Percentiles rank a stretch among this genome's conserved stretches.
Conservation (phyloP, 1,139 yeast genomes). For the Suhomyces guaymorum region DNA sequence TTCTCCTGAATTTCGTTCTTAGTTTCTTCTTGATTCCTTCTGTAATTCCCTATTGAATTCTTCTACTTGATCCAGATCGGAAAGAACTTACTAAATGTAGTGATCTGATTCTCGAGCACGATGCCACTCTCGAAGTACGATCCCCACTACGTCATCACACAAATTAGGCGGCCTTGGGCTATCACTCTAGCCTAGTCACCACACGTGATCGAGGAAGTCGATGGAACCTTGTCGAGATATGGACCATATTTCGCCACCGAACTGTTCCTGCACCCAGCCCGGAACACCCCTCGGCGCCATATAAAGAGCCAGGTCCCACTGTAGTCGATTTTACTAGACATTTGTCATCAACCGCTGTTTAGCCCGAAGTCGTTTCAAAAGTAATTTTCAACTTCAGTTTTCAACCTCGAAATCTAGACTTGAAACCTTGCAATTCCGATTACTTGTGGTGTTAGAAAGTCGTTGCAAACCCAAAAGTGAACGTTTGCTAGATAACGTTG, state of each 20-base stretch:
- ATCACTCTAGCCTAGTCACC: background rate
- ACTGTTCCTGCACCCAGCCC: slow-evolving; percentile 10
- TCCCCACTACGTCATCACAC: too few species aligned
- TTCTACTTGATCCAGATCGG: too few species aligned
- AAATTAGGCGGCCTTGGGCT: too few species aligned
- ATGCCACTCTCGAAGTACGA: too few species aligned
- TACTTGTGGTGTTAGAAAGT: slow-evolving; percentile 1
- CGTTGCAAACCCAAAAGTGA: slow-evolving; percentile 12
- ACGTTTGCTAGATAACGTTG: slow-evolving; percentile 12
- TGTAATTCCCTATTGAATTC: too few species aligned
- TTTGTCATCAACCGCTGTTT: background rate
- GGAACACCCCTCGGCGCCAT: background rate
- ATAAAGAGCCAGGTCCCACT: slow-evolving; percentile 5
- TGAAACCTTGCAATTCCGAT: background rate
- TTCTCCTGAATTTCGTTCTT: too few species aligned
- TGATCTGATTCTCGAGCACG: too few species aligned
- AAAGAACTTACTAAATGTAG: too few species aligned
- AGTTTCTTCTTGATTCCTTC: too few species aligned
- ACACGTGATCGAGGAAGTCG: slow-evolving; percentile 8
- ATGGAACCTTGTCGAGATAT: slow-evolving; percentile 8
- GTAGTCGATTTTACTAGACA: background rate
- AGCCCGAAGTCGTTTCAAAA: too few species aligned
- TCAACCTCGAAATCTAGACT: background rate
- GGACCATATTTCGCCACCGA: slow-evolving; percentile 10
- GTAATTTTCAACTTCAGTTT: background rate